Base-by-base conservation (phyloP, 176 grass and related monocot genomes). In the Phoenix roebelenii region DNA sequence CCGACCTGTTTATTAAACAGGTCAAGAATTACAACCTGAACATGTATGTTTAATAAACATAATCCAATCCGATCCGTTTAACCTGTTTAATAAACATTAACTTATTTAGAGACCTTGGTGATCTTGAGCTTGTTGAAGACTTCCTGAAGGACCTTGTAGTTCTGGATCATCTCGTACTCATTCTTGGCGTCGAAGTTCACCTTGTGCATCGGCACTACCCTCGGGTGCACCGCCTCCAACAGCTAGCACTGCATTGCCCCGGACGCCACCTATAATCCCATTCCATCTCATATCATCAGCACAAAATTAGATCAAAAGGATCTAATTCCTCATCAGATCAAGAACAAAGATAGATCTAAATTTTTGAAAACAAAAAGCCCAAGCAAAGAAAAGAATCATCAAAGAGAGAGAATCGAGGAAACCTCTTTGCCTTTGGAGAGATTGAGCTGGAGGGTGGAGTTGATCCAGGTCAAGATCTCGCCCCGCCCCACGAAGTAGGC, bases 111-210 rank as follows among this genome's bases (percentile, higher is more conserved):
- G 26, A 92, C 93, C 93, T 98, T 98, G 15, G 79, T 98, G 60
- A 98, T 83, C 80, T 98, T 98, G 1, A 92, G 79, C 53, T 92
- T 98, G 63, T 88, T 98, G 74, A 98, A 98, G 0, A 98, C 87
- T 15, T 98, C 93, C 85, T 98, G 93, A 30, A 98, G 84, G 0
- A 98, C 93, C 81, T 98, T 98, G 52, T 97, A 97, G 60, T 97
- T 97, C 73, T 97, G 87, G 23, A 98, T 98, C 93, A 98, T 98
- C 0, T 98, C 93, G 24, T 98, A 98, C 61, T 98, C 87, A 3
- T 28, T 98, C 79, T 98, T 98, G 15, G 93, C 93, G 9, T 98
- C 93, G 66, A 85, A 98, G 16, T 98, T 98, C 7, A 98, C 87
- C 80, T 98, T 98, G 73, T 98, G 93, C 87, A 98, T 98, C 18